phyloP scores from a whole-genome alignment of 768 basidiomycete genomes.

The Collybiopsis confluens region DNA sequence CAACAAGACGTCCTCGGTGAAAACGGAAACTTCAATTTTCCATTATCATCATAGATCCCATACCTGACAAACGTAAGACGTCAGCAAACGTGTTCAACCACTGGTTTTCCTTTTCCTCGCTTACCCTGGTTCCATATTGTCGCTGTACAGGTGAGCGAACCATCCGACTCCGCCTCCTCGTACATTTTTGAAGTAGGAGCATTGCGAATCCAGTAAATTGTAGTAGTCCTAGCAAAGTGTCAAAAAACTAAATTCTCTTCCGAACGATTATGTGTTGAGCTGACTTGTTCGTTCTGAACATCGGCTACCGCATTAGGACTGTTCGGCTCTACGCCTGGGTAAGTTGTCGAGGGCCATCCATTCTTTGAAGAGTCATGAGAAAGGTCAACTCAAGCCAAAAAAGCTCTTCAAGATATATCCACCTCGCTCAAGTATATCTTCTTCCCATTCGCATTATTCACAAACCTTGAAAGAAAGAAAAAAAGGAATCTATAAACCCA shows the following conservation, averaged over 20 bases:
- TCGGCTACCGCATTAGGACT: conserved; percentile 56
- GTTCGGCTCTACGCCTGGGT: conserved; percentile 58
- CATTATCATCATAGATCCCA: conserved; percentile 5
- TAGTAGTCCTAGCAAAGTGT: conserved; percentile 58
- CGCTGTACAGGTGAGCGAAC: conserved; percentile 81
- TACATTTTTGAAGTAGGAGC: conserved; percentile 55
- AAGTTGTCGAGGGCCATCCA: conserved; percentile 73
- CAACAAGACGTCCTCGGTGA: conserved; percentile 4
- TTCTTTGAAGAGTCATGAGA: conserved; percentile 39
- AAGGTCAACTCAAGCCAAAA: background rate
- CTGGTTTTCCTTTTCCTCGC: conserved; percentile 53
- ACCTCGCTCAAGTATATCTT: conserved; percentile 76
- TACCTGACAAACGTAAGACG: background rate
- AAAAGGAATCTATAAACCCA: background rate
- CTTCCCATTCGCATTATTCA: conserved; percentile 57
- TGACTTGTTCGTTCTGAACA: conserved; percentile 61
- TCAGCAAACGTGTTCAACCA: conserved; percentile 28
- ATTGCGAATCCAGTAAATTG: conserved; percentile 58
- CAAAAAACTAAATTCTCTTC: no score
- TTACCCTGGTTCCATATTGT: conserved; percentile 48
- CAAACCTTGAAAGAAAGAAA: conserved; percentile 30
- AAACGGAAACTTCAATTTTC: conserved; percentile 7
- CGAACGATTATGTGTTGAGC: no score
- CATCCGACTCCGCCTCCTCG: conserved; percentile 67
- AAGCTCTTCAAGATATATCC: conserved; percentile 19